phyloP scores from a whole-genome alignment of 768 basidiomycete genomes.

The Stropharia rugosoannulata region DNA sequence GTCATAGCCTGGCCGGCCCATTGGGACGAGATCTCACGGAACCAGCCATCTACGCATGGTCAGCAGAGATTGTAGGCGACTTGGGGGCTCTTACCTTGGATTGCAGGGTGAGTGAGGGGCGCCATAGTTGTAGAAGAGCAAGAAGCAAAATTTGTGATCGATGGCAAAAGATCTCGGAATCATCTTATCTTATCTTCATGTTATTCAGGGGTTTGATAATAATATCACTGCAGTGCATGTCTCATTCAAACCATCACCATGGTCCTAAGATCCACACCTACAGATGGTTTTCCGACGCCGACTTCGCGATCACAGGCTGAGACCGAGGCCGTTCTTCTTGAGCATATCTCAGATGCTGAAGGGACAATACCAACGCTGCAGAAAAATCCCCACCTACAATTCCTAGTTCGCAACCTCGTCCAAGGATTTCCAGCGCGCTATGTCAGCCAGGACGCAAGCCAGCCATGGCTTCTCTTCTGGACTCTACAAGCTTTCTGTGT shows the following conservation, averaged over 20 bases:
- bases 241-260: neutral
- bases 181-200: conserved; percentile 5
- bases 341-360: conserved; percentile 42
- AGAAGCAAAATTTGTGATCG: conserved; percentile 20
- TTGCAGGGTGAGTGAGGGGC: conserved; percentile 53
- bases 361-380: conserved; percentile 41
- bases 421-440: conserved; percentile 84
- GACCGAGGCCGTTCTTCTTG: conserved; percentile 64
- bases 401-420: conserved; percentile 65
- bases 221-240: no score
- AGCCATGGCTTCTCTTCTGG: conserved; percentile 97
- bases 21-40: conserved; percentile 91
- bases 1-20: conserved; percentile 99
- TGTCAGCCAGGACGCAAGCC: conserved; percentile 86
- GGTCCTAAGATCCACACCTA: conserved; percentile 35
- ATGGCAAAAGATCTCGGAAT: conserved; percentile 6
- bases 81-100: neutral
- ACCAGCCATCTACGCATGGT: conserved; percentile 76
- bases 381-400: conserved; percentile 70
- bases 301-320: conserved; percentile 64
- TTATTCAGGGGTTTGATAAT: no score
- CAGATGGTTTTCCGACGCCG: conserved; percentile 59
- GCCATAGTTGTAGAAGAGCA: conserved; percentile 38
- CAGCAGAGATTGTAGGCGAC: neutral
- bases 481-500: conserved; percentile 80